Base-by-base conservation (phyloP, 2,329 filamentous ascomycete species). In the Botryosphaeria dothidea region DNA sequence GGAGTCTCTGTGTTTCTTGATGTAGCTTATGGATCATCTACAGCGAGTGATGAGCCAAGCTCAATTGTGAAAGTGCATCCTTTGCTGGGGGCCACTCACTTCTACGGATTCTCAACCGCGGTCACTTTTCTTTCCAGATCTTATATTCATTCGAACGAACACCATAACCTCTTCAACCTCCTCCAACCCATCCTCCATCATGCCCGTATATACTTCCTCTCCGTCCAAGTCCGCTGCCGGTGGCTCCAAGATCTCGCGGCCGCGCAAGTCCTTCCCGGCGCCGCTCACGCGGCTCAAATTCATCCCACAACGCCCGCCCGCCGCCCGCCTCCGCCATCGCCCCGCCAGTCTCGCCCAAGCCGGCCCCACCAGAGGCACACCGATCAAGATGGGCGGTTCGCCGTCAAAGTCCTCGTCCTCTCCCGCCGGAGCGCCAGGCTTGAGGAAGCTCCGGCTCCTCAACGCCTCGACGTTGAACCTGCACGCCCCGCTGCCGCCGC, bases 181-280 rank as follows among this genome's bases (percentile, higher is more conserved):
- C 11, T 21, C 48, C 17, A n/a, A n/a, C n/a, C n/a, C n/a, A n/a
- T n/a, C n/a, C n/a, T 36, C 31, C 34, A 31, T 38, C 38, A 27
- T n/a, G 15, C 34, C 38, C 38, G 7, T 11, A 6, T 11, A 34
- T 11, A 8, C 31, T 8, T 34, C 38, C 17, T 52, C 49, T 3
- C 49, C 49, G 6, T 19, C 15, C 9, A 45, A 58, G 38, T 9
- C 38, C 34, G 13, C n/a, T 29, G 7, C 29, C 9, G 11, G 51
- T 8, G 51, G 29, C 31, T 19, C 8, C 25, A 58, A 46, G 54
- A 21, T 58, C 54, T 1, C 25, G 38, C 54, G 45, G 8, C 54
- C 54, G 3, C 54, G 54, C 54, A 58, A 58, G 54, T 58, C 54
- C n/a, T 7, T 58, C 36, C 54, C 54, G 38, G 54, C 54, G 54